Base-by-base conservation (phyloP, 805 yeast species). In the Lipomyces japonicus region DNA sequence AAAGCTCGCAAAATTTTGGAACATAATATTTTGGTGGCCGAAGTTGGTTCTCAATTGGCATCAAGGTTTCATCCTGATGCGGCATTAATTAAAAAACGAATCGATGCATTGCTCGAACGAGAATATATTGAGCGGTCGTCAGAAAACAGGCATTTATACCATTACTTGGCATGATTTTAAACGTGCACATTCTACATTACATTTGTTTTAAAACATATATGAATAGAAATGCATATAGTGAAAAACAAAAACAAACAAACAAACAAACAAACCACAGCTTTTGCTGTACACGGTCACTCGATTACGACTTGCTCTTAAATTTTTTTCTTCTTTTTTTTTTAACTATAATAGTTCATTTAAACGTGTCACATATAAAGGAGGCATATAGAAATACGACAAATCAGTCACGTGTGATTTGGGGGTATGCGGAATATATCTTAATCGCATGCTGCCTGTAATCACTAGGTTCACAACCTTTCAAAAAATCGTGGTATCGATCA, bases 101-200 rank as follows among this genome's bases (percentile, higher is more conserved):
- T 89, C 3, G 91, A 84, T 56, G 83, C 79, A 18, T 68, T 89
- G 53, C 71, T 90, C 37, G 95, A 86, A 48, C 79, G 86, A 59
- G 97, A 90, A 62, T 89, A 89, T 60, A 64, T 90, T 46, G 81
- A 79, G 54, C 76, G 95, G 63, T 86, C 83, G 61, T 76, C 77
- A 0, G 77, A 77, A 0, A 81, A 82, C 53, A 68, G 80, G 41
- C 72, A 73, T 43, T 54, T 78, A 4, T 87, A 85, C 65, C 81
- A 79, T 59, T 86, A 86, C 64, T 69, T 86, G 48, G 95, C 91
- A 44, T n/a, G 78, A 62, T 10, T 31, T 18, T 28, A 28, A 28
- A 28, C 14, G 14, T 28, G 32, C 12, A 28, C 32, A 28, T 10
- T 28, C 32, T 14, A n/a, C n/a, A n/a, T n/a, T n/a, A n/a, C n/a